phyloP scores from a whole-genome alignment of 2,329 filamentous ascomycete species.

The Scedosporium boydii region DNA sequence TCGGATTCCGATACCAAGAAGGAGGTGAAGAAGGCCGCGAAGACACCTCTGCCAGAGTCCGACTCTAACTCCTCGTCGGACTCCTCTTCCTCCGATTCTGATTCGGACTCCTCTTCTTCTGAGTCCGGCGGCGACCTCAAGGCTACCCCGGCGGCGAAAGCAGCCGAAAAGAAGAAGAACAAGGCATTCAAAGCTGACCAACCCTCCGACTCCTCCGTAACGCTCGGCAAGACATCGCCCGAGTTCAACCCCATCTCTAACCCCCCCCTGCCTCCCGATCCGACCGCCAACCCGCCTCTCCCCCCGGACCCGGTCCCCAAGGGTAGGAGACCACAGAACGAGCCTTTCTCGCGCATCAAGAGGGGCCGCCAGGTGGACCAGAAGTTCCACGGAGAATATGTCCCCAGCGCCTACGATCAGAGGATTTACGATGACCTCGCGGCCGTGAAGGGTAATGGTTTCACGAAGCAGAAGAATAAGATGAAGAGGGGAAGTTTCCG shows the following conservation, averaged over 20 bases:
- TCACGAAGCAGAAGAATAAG: conserved; percentile 99
- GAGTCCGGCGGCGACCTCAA: conserved; percentile 14
- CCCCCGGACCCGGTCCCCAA: conserved; percentile 42
- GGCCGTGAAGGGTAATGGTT: conserved; percentile 88
- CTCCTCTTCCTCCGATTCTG: conserved; percentile 20
- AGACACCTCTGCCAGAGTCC: conserved; percentile 33
- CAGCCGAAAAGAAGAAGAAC: conserved; percentile 14
- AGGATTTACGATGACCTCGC: conserved; percentile 81
- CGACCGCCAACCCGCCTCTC: conserved; percentile 34
- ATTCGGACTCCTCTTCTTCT: conserved; percentile 18
- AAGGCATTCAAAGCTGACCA: conserved; percentile 24
- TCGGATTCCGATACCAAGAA: conserved; percentile 24
- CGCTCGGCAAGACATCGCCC: conserved; percentile 44
- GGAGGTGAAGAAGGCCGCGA: conserved; percentile 22
- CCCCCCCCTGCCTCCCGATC: conserved; percentile 21
- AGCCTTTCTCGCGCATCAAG: conserved; percentile 70
- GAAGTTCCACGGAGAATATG: conserved; percentile 70
- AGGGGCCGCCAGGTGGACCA: conserved; percentile 59
- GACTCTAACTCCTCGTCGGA: conserved; percentile 23
- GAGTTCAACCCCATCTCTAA: conserved; percentile 27
- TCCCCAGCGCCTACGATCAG: conserved; percentile 79
- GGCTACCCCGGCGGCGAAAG: conserved; percentile 13
- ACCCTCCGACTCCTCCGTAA: conserved; percentile 37
- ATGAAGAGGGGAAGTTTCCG: conserved; percentile 87
- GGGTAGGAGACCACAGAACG: conserved; percentile 44